These are phyloP conservation scores for Kazachstania psychrophila DNA, from an alignment of 805 yeast species.

Conservation along the genomic window DNA sequence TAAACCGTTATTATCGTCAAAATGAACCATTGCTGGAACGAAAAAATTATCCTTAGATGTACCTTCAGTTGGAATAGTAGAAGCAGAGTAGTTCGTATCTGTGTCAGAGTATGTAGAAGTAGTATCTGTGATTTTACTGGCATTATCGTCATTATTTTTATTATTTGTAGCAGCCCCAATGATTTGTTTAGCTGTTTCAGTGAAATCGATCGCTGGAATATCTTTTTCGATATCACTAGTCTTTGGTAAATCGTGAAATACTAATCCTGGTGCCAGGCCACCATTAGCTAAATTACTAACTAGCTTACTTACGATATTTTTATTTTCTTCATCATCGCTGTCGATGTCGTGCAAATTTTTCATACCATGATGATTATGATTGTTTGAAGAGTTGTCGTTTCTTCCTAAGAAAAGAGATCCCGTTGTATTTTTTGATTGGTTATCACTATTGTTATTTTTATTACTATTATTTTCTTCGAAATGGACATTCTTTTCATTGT, in stretches of 20 bases:
- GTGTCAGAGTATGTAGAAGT: too few relatives aligned
- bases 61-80: conserved; percentile 11
- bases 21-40: conserved; percentile 38
- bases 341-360: conserved; percentile 4
- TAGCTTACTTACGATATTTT: conserved; percentile 23
- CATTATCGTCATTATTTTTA: background rate
- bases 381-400: too few relatives aligned
- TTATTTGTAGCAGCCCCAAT: conserved; percentile 1
- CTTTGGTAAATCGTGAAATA: conserved; percentile 31
- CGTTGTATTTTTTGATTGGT: too few relatives aligned
- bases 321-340: conserved; percentile 16
- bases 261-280: conserved; percentile 32
- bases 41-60: conserved; percentile 21
- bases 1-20: conserved; percentile 23
- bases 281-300: conserved; percentile 25
- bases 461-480: too few relatives aligned
- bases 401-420: too few relatives aligned
- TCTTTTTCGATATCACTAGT: conserved; percentile 25
- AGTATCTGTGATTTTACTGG: conserved; percentile 20
- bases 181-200: conserved; percentile 39
- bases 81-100: too few relatives aligned
- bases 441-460: too few relatives aligned
- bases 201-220: conserved; percentile 39
- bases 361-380: background rate
- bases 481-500: too few relatives aligned